phyloP scores from a whole-genome alignment of 2,329 filamentous ascomycete genomes.

The Orbilia brochopaga region DNA sequence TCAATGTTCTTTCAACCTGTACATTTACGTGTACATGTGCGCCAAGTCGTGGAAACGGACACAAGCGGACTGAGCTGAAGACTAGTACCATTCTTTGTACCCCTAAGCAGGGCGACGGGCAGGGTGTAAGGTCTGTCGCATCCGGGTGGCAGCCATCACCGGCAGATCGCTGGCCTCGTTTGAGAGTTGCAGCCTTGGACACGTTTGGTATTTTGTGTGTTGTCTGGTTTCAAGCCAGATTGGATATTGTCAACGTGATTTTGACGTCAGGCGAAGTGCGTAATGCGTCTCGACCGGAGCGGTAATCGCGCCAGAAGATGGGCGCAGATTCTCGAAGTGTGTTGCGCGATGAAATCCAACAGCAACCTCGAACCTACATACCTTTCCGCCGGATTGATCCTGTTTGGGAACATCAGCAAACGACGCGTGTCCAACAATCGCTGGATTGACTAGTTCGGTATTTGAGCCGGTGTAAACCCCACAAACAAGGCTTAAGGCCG shows the following conservation, averaged over 20 bases:
- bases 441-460: background rate
- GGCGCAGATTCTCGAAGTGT: background rate
- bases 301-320: background rate
- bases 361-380: background rate
- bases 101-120: slow-evolving; percentile 11
- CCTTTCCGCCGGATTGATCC: slow-evolving; percentile 9
- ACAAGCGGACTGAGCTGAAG: slow-evolving; percentile 28
- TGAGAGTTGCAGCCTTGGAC: background rate
- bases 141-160: no score
- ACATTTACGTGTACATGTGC: slow-evolving; percentile 8
- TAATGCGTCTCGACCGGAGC: no score
- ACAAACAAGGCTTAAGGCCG: no score
- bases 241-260: background rate
- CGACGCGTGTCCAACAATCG: background rate
- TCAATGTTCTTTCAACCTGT: no score
- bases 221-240: no score
- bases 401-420: background rate
- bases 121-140: slow-evolving; percentile 11
- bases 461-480: no score
- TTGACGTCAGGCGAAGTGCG: slow-evolving; percentile 21
- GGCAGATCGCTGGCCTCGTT: no score
- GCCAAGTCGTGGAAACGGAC: slow-evolving; percentile 29
- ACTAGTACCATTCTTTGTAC: slow-evolving; percentile 39
- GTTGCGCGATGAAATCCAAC: slow-evolving; percentile 25
- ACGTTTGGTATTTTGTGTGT: no score